A percentile compares a stretch with the other conserved stretches of the same genome.
Conservation (phyloP, 2,329 filamentous ascomycete genomes). For the Cercospora beticola region DNA sequence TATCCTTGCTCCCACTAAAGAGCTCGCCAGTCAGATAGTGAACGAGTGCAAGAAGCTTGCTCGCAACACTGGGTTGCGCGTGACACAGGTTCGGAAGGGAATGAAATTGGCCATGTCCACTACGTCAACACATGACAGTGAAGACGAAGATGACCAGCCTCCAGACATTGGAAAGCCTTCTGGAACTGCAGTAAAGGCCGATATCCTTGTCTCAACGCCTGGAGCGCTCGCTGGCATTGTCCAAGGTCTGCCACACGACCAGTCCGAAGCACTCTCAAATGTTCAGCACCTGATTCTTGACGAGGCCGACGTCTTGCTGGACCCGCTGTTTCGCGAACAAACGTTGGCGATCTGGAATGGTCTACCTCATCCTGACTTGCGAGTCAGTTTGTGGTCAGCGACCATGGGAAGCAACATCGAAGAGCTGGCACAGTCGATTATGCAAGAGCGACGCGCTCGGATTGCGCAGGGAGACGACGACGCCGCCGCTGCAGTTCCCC, state of each 20-base stretch:
- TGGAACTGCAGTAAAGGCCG: slow-evolving; percentile 63
- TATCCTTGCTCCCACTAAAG: slow-evolving; percentile 52
- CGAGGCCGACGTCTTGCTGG: slow-evolving; percentile 91
- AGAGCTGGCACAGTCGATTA: slow-evolving; percentile 67
- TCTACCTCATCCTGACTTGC: slow-evolving; percentile 68
- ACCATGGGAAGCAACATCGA: slow-evolving; percentile 96
- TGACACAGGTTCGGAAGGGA: slow-evolving; percentile 81
- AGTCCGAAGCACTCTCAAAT: slow-evolving; percentile 43
- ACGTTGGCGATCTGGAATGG: slow-evolving; percentile 81
- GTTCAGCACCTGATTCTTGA: slow-evolving; percentile 79
- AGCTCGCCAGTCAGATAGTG: slow-evolving; percentile 52
- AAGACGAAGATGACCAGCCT: slow-evolving; percentile 28
- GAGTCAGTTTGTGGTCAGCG: slow-evolving; percentile 86
- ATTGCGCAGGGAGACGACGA: slow-evolving; percentile 22
- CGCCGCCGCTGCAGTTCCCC: slow-evolving; percentile 40
- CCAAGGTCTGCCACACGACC: slow-evolving; percentile 45
- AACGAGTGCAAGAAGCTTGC: slow-evolving; percentile 80
- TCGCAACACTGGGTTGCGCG: slow-evolving; percentile 71
- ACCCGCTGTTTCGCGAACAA: slow-evolving; percentile 85
- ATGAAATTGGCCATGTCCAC: slow-evolving; percentile 60
- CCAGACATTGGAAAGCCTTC: slow-evolving; percentile 25
- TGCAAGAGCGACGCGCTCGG: slow-evolving; percentile 52
- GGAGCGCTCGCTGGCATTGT: slow-evolving; percentile 75
- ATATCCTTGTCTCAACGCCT: slow-evolving; percentile 79
- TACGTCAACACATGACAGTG: slow-evolving; percentile 42